A percentile compares a stretch with the other conserved stretches of the same genome.
These are phyloP conservation scores for Xylariales sp. DNA, from an alignment of 2,329 filamentous ascomycete species.

Conservation along the genomic window DNA sequence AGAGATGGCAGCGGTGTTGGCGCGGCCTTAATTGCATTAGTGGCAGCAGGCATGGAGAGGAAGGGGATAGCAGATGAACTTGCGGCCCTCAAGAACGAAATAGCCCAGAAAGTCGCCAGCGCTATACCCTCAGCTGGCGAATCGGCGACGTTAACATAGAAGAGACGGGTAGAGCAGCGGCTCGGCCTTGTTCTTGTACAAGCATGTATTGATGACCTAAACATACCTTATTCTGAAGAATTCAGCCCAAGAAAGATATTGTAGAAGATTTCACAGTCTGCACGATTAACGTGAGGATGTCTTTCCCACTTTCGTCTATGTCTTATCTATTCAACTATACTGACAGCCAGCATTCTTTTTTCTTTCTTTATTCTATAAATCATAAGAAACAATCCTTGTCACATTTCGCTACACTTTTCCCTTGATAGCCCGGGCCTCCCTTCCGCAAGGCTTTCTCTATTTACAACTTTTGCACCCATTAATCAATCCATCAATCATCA, in stretches of 20 bases:
- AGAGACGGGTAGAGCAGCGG: constrained; percentile 6
- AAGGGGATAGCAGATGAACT: constrained; percentile 54
- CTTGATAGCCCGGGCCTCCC: not conserved
- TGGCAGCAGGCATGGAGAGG: constrained; percentile 77
- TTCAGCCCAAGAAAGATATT: constrained; percentile 1
- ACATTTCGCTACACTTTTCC: not conserved
- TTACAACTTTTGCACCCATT: not conserved
- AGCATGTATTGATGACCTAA: constrained; percentile 22
- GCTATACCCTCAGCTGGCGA: constrained; percentile 43
- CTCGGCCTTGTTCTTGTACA: constrained; percentile 13
- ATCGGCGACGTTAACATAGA: constrained; percentile 34
- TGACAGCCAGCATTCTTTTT: not conserved
- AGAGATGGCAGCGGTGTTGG: constrained; percentile 98
- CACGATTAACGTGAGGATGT: not conserved
- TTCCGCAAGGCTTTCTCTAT: not conserved
- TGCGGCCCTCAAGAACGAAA: constrained; percentile 55
- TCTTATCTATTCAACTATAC: constrained; percentile 19
- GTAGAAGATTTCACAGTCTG: not conserved
- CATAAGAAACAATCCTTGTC: not conserved
- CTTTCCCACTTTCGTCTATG: not conserved
- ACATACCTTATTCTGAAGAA: constrained; percentile 11
- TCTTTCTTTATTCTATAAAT: not conserved
- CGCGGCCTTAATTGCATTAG: constrained; percentile 91
- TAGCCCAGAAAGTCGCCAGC: constrained; percentile 48
- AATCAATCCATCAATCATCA: not conserved